phyloP scores from a whole-genome alignment of 257 asterid species.

The Solanum dulcamara region DNA sequence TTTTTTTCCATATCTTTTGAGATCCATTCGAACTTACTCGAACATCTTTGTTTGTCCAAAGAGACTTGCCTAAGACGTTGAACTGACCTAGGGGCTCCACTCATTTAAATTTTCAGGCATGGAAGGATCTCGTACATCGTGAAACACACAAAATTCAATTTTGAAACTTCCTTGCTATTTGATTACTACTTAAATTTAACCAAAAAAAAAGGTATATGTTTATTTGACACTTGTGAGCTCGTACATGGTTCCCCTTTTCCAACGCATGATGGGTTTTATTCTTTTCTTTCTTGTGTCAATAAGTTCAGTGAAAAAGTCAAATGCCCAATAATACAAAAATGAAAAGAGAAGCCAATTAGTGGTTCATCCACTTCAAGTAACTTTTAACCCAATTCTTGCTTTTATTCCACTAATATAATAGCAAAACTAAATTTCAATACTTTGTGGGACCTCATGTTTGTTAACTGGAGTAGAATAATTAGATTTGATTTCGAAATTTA shows the following conservation, averaged over 20 bases:
- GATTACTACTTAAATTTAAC: not conserved
- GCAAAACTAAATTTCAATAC: not conserved
- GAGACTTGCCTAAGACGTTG: not conserved
- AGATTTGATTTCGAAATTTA: not conserved
- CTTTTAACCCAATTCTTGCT: conserved; percentile 21
- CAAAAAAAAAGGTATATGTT: not conserved
- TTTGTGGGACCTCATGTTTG: not conserved
- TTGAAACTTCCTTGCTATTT: not conserved
- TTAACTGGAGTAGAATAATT: not conserved
- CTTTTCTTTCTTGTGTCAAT: not conserved
- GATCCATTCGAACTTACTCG: not conserved
- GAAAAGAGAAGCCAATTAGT: not conserved
- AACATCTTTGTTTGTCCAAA: not conserved
- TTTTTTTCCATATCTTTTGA: too few species aligned
- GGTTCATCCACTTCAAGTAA: conserved; percentile 12
- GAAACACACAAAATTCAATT: not conserved
- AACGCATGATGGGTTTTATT: not conserved
- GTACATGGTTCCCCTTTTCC: not conserved
- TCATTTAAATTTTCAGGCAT: not conserved
- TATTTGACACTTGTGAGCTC: not conserved
- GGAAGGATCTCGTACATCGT: not conserved
- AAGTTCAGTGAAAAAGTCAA: not conserved
- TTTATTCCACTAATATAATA: conserved; percentile 11
- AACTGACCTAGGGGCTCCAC: not conserved
- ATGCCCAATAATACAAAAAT: not conserved